Evolutionary conservation across 768 basidiomycete genomes (phyloP), one percentile per base, ranked within the genome.

Genomic region (Rhodocollybia butyracea): DNA sequence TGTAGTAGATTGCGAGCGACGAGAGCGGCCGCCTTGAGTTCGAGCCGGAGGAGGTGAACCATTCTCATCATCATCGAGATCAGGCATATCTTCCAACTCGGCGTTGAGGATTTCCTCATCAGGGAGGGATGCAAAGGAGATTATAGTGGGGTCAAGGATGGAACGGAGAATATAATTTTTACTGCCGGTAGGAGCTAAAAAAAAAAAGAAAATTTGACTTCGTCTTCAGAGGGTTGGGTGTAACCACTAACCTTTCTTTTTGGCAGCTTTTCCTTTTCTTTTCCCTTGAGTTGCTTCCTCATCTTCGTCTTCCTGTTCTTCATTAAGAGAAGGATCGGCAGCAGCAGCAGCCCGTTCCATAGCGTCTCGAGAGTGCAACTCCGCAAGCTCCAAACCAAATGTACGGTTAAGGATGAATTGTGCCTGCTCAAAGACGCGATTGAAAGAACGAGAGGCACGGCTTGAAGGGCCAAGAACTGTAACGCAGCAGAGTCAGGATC

Each of bases 91-190:
- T 4, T 73, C 68, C 10, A 67, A 70, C 53, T 80, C 79, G 13
- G 75, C 75, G 21, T 80, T 78, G 0, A 77, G 69, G 34, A 84
- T 76, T 47, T 81, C 75, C 46, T 80, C 78, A 59, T 84, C 80
- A 0, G 81, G 77, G 15, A 77, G 62, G 2, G 81, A 75, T 1
- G 90, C 84, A 29, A 76, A 71, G 54, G 82, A 80, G 48, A 94
- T 82, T 51, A 96, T 71, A 12, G 66, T 59, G 0, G 81, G 68
- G 53, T 91, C 73, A 15, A 97, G 78, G 1, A 67, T 73, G 1
- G 93, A 94, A 43, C 94, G 87, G 17, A 97, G 75, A 41, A 95
- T 89, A 66, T 89, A 98, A 5, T 84, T 83, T 64, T 91, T 93
- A 1, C 89, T 84, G 1, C 88, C 83, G 2, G 77, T 64, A 5